A percentile compares a stretch with the other conserved stretches of the same genome.
Conservation (phyloP, 2,329 filamentous ascomycete genomes). For the Byssoonygena ceratinophila region DNA sequence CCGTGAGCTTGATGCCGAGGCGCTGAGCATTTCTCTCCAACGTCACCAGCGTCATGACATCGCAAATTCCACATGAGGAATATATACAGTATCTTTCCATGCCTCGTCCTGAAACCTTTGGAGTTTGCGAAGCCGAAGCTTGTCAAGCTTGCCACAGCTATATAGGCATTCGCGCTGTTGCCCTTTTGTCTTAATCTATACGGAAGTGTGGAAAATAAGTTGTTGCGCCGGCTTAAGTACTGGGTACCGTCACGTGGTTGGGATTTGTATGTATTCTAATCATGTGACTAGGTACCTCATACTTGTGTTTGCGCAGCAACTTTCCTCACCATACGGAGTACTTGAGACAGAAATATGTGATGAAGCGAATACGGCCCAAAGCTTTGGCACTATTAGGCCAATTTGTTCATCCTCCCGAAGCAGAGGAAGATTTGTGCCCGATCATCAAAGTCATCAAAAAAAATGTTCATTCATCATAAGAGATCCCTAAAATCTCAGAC, state of each 20-base stretch:
- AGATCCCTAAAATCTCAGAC: background rate
- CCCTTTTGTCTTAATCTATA: no score
- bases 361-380: background rate
- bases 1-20: slow-evolving; percentile 5
- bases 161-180: no score
- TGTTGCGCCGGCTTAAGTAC: no score
- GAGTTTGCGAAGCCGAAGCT: background rate
- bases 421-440: no score
- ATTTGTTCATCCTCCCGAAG: no score
- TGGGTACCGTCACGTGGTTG: no score
- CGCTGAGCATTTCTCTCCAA: background rate
- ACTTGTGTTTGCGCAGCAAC: no score
- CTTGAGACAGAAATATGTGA: background rate
- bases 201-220: no score
- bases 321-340: no score
- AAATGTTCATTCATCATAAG: background rate
- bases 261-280: no score
- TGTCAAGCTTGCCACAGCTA: background rate
- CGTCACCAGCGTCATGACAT: background rate
- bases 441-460: background rate
- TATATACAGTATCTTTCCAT: background rate
- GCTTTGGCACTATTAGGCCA: no score
- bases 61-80: background rate
- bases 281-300: no score
- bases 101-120: background rate